These are phyloP conservation scores for Pouteria campechiana DNA, from an alignment of 179 eudicot species.

Conservation along the genomic window DNA sequence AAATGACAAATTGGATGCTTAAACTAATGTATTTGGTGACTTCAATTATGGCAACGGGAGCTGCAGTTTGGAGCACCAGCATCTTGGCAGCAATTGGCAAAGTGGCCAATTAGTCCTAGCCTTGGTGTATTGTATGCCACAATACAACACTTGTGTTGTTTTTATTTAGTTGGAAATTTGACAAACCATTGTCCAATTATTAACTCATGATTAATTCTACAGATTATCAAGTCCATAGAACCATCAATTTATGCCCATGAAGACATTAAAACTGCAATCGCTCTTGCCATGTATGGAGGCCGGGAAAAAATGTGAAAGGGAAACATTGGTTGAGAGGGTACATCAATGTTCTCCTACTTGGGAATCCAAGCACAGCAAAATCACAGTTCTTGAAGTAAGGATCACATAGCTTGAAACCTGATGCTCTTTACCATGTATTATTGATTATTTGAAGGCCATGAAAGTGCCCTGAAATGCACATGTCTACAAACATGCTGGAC, in stretches of 20 bases:
- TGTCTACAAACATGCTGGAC: no score
- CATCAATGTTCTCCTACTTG: slow-evolving; percentile 40
- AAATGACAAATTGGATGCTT: no score
- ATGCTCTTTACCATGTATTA: background rate
- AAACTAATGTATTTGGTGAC: no score
- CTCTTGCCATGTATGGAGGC: slow-evolving; percentile 48
- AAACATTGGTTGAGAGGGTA: slow-evolving; percentile 41
- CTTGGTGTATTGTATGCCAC: no score
- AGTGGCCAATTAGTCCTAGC: no score
- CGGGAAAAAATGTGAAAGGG: slow-evolving; percentile 42
- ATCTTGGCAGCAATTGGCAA: no score
- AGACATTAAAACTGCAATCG: slow-evolving; percentile 40
- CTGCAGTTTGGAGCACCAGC: no score
- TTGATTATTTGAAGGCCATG: no score
- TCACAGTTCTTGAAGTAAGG: slow-evolving; percentile 43
- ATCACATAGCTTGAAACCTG: background rate
- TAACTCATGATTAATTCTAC: no score
- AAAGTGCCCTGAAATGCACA: no score
- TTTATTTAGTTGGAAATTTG: background rate
- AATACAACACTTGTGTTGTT: background rate
- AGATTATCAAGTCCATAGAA: slow-evolving; percentile 47
- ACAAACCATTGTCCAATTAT: background rate
- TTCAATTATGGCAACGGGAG: no score
- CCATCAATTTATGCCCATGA: slow-evolving; percentile 50
- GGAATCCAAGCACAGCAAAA: slow-evolving; percentile 48